Base-by-base conservation (phyloP, 2,329 filamentous ascomycete genomes). In the Apiospora marii region DNA sequence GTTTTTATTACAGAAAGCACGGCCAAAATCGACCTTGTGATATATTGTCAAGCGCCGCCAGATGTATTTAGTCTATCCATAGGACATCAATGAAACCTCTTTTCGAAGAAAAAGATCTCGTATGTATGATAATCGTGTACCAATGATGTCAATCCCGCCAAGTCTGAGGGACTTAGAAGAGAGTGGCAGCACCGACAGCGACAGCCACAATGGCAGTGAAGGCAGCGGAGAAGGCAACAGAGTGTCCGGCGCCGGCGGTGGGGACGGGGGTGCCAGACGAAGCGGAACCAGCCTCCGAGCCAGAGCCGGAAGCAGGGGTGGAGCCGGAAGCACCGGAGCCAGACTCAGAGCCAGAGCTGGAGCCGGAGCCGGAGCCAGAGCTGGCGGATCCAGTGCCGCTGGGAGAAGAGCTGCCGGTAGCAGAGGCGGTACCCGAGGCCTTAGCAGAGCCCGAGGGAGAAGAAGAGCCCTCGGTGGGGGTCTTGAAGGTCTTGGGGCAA, bases 401-500 rank as follows among this genome's bases (percentile, higher is more conserved):
- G 67, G 68, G 58, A 34, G 73, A 69, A 58, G 70, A 68, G 19
- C 48, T 68, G 48, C 64, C 61, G 44, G 67, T 73, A n/a, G 58
- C n/a, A 43, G 74, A 70, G 71, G 78, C 72, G 61, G 74, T 72
- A 53, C 73, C 71, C 24, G 72, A 48, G 49, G 73, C 72, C 48
- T 74, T 70, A 70, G 71, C 73, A 64, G 73, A 70, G 48, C 76
- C 72, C 19, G 75, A 69, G 30, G 77, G 73, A 53, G 78, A 72
- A 49, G 76, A 51, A 24, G 67, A 44, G 43, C 77, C 76, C 61
- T 75, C 73, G 41, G 76, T 76, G 72, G 80, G 77, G 67, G 81
- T 83, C 72, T 83, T 79, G 72, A 84, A 84, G 73, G 79, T 80
- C 74, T 81, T 82, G 58, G 86, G 85, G 84, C 88, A 90, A 76